Evolutionary conservation across 2,329 filamentous ascomycete species (phyloP), one percentile per base, ranked within the genome.

Genomic region (Zymoseptoria tritici): DNA sequence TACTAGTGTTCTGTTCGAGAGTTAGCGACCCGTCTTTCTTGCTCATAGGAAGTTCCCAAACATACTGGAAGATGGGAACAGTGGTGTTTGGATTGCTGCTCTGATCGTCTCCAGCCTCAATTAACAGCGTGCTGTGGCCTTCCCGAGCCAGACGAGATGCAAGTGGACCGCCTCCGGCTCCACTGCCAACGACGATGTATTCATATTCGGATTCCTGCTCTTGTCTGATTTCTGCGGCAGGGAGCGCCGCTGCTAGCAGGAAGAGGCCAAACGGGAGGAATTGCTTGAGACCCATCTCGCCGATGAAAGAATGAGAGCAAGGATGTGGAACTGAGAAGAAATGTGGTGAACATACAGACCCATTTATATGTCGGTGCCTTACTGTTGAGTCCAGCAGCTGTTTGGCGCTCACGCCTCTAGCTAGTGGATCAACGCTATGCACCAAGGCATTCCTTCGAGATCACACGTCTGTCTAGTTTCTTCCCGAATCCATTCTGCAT

Each of bases 151-250:
- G 79, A 50, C 83, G 78, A 22, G 81, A 80, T 11, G 83, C 83
- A 4, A 86, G 70, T 7, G 83, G 83, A 16, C 80, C 83, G 53
- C 83, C 84, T 11, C 83, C 83, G 6, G 83, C 77, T 3, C 84
- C 83, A 6, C 81, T 83, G 9, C 84, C 84, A 46, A 86, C 82
- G 9, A 87, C 78, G 26, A 87, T 76, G 72, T 85, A 87, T 61
- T 87, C 84, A 67, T 87, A 87, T 42, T 60, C 52, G 62, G 66
- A 51, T 61, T 52, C 50, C 19, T 21, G 11, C 16, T 19, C 50
- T n/a, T 50, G 46, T 50, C 46, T n/a, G 46, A 21, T n/a, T n/a
- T 50, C 46, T 50, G 46, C 46, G 1, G 46, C 46, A 50, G 46
- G 46, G 16, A 21, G 16, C 6, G 46, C 46, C 2, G 46, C 46